Base-by-base conservation (phyloP, 106 monocot genomes). In the Chionographis japonica region DNA sequence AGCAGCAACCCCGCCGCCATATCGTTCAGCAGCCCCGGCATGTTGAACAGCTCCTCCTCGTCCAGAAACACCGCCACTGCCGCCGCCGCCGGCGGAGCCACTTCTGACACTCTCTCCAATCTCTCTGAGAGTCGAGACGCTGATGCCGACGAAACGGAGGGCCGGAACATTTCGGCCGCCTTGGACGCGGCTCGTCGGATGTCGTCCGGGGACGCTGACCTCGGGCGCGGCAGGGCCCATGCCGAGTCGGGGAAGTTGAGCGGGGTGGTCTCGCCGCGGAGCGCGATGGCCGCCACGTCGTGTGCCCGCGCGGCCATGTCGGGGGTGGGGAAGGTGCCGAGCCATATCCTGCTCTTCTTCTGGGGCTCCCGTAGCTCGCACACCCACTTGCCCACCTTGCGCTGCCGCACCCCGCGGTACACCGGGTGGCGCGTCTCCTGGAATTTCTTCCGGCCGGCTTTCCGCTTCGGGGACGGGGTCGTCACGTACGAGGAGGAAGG, bases 201-300 rank as follows among this genome's bases (percentile, higher is more conserved):
- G 52, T 84, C 78, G 0, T 58, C 58, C 2, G 63, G 16, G 6
- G 57, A 16, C 2, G 12, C 3, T 0, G 84, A 88, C 6, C 3
- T 3, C 0, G 88, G 38, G 0, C 62, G 74, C 8, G 84, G 88
- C 36, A 78, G 70, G 11, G 36, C 4, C 76, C 58, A 64, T 3
- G 67, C 78, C 17, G 84, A 84, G 62, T 84, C 81, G 7, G 78
- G 67, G 56, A 88, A 88, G 73, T 88, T 88, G 59, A 88, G 79
- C 18, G 14, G 35, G 1, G 88, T 74, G 15, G 76, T 62, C 8
- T 10, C 4, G 14, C 84, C 84, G 38, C 78, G 74, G 12, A 89
- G 75, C 4, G 88, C 81, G 54, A 89, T 52, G 13, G 79, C 81
- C 3, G 88, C 88, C 4, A 82, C 84, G 74, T 89, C 84, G 66